Base-by-base conservation (phyloP, 192 early-diverging fungal genomes). In the Chytriomyces sp. region DNA sequence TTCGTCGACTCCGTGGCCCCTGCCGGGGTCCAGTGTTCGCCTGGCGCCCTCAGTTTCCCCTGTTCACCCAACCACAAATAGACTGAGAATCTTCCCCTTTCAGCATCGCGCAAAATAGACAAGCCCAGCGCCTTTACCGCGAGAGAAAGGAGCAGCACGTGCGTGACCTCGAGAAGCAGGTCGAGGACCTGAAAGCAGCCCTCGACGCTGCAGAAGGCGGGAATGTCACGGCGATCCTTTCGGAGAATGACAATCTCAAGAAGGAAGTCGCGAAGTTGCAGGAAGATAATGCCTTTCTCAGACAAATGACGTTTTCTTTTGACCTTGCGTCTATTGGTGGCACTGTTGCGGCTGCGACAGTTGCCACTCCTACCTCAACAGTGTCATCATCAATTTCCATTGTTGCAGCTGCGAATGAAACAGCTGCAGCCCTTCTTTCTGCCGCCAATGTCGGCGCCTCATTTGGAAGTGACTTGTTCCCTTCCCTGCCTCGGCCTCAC, bases 71-170 rank as follows among this genome's bases (percentile, higher is more conserved):
- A n/a, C n/a, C n/a, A n/a, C n/a, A n/a, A n/a, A n/a, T n/a, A n/a
- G n/a, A n/a, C n/a, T n/a, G n/a, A 49, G 1, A 1, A 49, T 22
- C 14, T 14, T 14, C 44, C 44, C 14, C 14, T 49, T n/a, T n/a
- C 17, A 14, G 44, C 14, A 49, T 49, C 22, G 44, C 44, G 2
- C 44, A 49, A 22, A 49, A 49, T 22, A 14, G 44, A n/a, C 44
- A 49, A 49, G 44, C 44, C 14, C 44, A 49, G 44, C 44, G 44
- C 44, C 44, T 49, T 14, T 49, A 49, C 22, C 44, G 81, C 6
- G 81, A 82, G 55, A 39, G 81, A 34, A 82, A 81, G 39, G 81
- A 82, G 59, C 75, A 76, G n/a, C 81, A 82, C 56, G 72, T 82
- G 38, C 14, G 32, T 7, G 64, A 66, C 30, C 44, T 66, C 17